Conservation (phyloP, 2,329 filamentous ascomycete species). For the Amylocarpus encephaloides region DNA sequence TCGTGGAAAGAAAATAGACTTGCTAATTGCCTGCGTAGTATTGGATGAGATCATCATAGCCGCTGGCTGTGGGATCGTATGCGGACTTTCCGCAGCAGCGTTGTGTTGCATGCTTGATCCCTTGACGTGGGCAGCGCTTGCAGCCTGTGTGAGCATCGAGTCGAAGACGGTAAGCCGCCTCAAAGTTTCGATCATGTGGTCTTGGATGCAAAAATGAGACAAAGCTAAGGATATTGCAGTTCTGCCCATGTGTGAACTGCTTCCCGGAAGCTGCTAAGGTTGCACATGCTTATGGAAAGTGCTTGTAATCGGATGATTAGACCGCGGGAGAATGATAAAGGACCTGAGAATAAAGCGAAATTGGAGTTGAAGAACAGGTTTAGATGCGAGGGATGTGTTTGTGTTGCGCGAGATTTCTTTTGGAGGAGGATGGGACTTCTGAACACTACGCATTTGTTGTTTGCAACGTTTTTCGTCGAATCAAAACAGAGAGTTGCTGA, state of each 20-base stretch:
- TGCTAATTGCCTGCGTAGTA: neutral
- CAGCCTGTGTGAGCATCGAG: neutral
- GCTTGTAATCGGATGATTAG: neutral
- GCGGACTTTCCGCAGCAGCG: neutral
- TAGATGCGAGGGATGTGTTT: too few relatives aligned
- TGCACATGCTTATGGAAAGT: neutral
- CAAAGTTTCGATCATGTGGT: neutral
- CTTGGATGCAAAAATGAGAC: neutral
- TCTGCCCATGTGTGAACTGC: neutral
- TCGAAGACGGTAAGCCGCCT: neutral
- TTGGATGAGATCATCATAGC: neutral
- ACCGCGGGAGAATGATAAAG: neutral
- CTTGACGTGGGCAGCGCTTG: neutral
- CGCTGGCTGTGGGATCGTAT: neutral
- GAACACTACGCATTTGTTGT: too few relatives aligned
- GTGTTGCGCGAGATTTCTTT: too few relatives aligned
- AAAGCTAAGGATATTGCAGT: neutral
- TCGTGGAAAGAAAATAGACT: neutral
- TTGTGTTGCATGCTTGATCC: neutral
- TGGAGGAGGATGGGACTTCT: too few relatives aligned
- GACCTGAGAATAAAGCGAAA: neutral
- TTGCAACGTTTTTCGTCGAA: too few relatives aligned
- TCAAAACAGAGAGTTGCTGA: too few relatives aligned
- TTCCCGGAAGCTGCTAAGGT: neutral
- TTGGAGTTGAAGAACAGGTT: neutral